phyloP scores from a whole-genome alignment of 495 filamentous ascomycete species.

The Copromyces sp. region DNA sequence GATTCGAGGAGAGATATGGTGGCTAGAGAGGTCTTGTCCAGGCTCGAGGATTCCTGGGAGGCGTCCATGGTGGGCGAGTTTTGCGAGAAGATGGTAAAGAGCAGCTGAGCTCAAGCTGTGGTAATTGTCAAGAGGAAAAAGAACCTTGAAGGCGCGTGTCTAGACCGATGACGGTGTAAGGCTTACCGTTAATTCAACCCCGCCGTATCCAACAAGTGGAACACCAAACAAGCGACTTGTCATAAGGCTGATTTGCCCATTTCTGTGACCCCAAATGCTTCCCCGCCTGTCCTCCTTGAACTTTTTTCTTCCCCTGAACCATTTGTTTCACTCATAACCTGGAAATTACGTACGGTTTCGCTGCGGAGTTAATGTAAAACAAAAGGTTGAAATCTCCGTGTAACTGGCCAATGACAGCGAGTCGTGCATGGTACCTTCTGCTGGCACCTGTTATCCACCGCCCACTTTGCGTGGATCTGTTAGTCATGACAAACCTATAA shows the following conservation, averaged over 20 bases:
- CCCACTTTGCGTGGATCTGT: background rate
- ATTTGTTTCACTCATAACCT: background rate
- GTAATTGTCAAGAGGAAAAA: background rate
- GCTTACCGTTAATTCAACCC: background rate
- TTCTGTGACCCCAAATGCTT: background rate
- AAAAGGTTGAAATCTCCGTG: background rate
- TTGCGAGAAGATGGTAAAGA: background rate
- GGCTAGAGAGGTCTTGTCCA: slow-evolving; percentile 42
- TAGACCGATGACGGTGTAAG: background rate
- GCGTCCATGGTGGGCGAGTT: background rate
- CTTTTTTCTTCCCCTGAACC: background rate
- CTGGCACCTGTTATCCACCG: background rate
- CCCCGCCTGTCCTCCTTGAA: background rate
- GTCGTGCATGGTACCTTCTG: background rate
- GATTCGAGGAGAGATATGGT: slow-evolving; percentile 69
- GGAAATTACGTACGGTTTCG: background rate
- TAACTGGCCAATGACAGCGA: background rate
- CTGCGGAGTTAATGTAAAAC: background rate
- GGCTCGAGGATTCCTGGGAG: slow-evolving; percentile 8
- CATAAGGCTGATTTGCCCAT: background rate
- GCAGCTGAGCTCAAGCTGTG: background rate
- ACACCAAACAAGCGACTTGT: background rate
- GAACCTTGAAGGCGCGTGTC: background rate
- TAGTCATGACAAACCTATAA: background rate
- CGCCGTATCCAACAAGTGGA: background rate